These are phyloP conservation scores for Stemphylium lycopersici DNA, from an alignment of 2,329 filamentous ascomycete species.

Conservation along the genomic window DNA sequence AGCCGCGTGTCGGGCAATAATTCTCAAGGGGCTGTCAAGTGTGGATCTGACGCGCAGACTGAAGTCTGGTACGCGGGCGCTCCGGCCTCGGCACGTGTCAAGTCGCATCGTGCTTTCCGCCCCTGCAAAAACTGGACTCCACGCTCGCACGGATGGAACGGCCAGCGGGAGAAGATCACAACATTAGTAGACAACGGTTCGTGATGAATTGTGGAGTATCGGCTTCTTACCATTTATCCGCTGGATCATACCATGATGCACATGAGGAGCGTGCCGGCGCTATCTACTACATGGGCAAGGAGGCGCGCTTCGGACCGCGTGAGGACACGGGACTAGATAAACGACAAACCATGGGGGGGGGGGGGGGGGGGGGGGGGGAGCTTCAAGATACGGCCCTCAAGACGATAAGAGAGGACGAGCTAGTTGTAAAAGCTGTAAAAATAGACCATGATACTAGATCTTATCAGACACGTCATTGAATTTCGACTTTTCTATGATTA, in stretches of 20 bases:
- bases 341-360: no score
- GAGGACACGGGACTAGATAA: background rate
- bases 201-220: background rate
- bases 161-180: background rate
- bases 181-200: background rate
- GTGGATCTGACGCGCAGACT: background rate
- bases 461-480: background rate
- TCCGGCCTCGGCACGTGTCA: background rate
- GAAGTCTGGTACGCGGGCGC: background rate
- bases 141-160: no score
- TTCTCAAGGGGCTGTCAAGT: background rate
- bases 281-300: background rate
- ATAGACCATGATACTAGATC: no score
- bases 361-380: no score
- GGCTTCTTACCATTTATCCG: background rate
- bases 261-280: background rate
- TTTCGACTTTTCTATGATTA: slow-evolving; percentile 2
- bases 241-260: background rate
- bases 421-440: no score
- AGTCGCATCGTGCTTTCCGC: background rate
- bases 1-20: slow-evolving; percentile 1
- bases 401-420: no score
- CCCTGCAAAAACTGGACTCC: background rate
- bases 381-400: no score
- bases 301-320: slow-evolving; percentile 1